Percentiles rank a stretch among this genome's conserved stretches.
Conservation (phyloP, 1,284 basidiomycete species). For the Sanguinoderma infundibulare region DNA sequence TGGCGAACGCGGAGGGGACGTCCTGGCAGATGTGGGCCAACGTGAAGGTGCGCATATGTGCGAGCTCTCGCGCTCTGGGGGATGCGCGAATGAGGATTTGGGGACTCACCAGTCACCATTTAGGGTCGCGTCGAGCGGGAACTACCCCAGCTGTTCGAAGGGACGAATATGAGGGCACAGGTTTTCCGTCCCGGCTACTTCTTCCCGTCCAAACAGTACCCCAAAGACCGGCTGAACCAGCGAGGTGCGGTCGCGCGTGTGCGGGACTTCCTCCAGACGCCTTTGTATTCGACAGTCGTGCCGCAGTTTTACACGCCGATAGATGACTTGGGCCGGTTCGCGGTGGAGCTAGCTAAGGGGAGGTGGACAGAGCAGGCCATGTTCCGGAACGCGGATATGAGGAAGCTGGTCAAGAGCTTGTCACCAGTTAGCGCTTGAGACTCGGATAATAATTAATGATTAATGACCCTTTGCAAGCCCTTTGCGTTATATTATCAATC, state of each 20-base stretch:
- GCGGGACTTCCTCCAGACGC: slow-evolving; percentile 21
- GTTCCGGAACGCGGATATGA: slow-evolving; percentile 28
- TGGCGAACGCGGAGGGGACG: slow-evolving; percentile 36
- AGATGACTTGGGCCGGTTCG: slow-evolving; percentile 31
- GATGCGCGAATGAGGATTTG: background rate
- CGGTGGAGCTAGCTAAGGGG: slow-evolving; percentile 37
- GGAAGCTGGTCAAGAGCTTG: slow-evolving; percentile 29
- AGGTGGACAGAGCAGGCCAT: slow-evolving; percentile 32
- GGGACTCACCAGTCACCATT: background rate
- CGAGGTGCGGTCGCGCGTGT: slow-evolving; percentile 21
- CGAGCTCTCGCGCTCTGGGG: background rate
- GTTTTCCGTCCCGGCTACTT: slow-evolving; percentile 38
- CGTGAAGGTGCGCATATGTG: slow-evolving; percentile 38
- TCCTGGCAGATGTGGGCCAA: slow-evolving; percentile 36
- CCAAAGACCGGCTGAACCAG: slow-evolving; percentile 35
- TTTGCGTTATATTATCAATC: too few relatives aligned
- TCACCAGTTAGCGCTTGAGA: too few relatives aligned
- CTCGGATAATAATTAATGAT: too few relatives aligned
- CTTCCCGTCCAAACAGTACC: slow-evolving; percentile 34
- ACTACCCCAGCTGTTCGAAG: slow-evolving; percentile 28
- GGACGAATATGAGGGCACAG: slow-evolving; percentile 28
- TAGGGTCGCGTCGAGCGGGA: slow-evolving; percentile 39
- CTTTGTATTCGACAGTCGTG: slow-evolving; percentile 17
- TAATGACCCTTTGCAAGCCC: too few relatives aligned
- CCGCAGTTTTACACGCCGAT: slow-evolving; percentile 28